Evolutionary conservation across 2,329 filamentous ascomycete species (phyloP).

Genomic region (Sordariomycetes sp.): DNA sequence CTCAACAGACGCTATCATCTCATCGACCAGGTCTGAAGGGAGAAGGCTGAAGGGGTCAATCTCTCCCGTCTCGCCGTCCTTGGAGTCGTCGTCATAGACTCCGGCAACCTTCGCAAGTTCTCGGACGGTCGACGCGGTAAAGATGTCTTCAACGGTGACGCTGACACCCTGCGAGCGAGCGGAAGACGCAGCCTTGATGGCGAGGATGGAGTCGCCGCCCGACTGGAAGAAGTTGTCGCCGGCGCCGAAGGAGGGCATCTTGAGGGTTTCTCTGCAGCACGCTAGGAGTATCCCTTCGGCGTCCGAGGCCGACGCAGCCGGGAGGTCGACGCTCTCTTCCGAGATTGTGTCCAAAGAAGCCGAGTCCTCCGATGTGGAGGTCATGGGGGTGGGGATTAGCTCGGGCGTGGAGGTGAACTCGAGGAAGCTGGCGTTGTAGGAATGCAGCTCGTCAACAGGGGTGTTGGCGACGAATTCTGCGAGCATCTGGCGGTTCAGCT

Average conservation of each 20-base stretch:
- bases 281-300: slow-evolving; percentile 18
- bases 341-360: too few relatives aligned
- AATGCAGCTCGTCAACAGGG: slow-evolving; percentile 16
- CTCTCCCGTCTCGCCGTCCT: slow-evolving; percentile 13
- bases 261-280: slow-evolving; percentile 12
- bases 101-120: slow-evolving; percentile 25
- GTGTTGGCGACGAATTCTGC: slow-evolving; percentile 30
- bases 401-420: too few relatives aligned
- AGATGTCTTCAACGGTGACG: slow-evolving; percentile 33
- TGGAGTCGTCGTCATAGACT: slow-evolving; percentile 10
- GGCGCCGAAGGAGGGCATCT: too few relatives aligned
- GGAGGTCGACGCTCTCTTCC: slow-evolving; percentile 1
- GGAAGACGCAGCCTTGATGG: slow-evolving; percentile 36
- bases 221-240: slow-evolving; percentile 33
- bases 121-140: slow-evolving; percentile 29
- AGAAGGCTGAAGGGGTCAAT: slow-evolving; percentile 29
- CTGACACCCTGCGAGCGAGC: slow-evolving; percentile 25
- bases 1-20: slow-evolving; percentile 23
- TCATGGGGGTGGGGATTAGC: too few relatives aligned
- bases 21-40: slow-evolving; percentile 21
- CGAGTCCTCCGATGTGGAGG: too few relatives aligned
- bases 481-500: slow-evolving; percentile 36
- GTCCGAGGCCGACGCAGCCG: slow-evolving; percentile 18
- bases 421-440: too few relatives aligned
- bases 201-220: slow-evolving; percentile 38